Base-by-base conservation (phyloP, 768 basidiomycete genomes). In the Amylocystis lapponica region DNA sequence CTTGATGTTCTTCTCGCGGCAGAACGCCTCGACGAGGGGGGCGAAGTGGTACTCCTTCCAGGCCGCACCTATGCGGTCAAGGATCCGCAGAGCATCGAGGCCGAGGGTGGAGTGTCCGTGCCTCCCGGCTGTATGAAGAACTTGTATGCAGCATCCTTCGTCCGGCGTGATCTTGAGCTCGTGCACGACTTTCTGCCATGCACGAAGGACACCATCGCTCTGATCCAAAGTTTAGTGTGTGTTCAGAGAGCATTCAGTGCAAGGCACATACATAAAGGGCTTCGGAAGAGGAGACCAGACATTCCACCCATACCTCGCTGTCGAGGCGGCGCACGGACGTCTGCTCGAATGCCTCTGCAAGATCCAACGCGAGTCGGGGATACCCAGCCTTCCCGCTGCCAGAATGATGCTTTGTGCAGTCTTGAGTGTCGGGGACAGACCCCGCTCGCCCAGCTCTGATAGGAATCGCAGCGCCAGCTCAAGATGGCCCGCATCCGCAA, bases 41-140 rank as follows among this genome's bases (percentile, higher is more conserved):
- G 85, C 78, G 52, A 88, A 79, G 57, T 94, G 91, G 54, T 84
- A 64, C 57, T 92, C 90, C 54, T 70, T 57, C 64, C 75, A 70
- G 35, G 67, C 57, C 12, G 77, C 61, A 13, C 72, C 70, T 7
- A 75, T 61, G 9, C 48, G 39, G 34, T 75, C 70, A 29, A 94
- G 66, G 6, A 73, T 64, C 1, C 71, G 75, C 31, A 92, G 63
- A 22, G 75, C 84, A 31, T 81, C 78, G 12, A 75, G 66, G 19
- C 83, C 88, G 1, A 93, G 70, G 35, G 79, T 75, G 5, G 84
- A 75, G 26, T 78, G 66, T n/a, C 86, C 88, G 48, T 76, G 69
- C 9, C 88, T 80, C 32, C 75, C 86, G 13, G 86, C 86, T 1
- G 83, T 78, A 49, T 84, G 71, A 29, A 93, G 75, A 19, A 90